Evolutionary conservation across 306 rosid species (phyloP).

Genomic region (Sphenostylis stenocarpa): DNA sequence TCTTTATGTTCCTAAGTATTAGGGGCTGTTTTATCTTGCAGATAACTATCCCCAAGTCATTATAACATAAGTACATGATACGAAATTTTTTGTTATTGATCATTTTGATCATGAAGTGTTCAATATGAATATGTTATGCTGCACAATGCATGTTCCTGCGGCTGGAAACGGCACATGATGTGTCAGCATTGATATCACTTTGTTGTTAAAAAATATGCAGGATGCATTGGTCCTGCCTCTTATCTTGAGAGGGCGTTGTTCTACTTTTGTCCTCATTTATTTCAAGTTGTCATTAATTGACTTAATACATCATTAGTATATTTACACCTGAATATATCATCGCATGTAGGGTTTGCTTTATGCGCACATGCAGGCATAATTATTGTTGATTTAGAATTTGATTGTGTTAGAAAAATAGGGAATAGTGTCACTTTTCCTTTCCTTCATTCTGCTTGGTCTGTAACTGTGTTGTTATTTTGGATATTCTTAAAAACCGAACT

Average conservation of each 20-base stretch:
- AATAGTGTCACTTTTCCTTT: slow-evolving; percentile 3
- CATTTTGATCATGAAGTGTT: slow-evolving; percentile 6
- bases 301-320: background rate
- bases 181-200: background rate
- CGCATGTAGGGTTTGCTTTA: background rate
- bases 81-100: background rate
- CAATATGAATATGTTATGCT: background rate
- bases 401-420: background rate
- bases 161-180: background rate
- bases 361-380: background rate
- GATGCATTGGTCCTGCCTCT: background rate
- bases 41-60: background rate
- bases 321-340: too few species aligned
- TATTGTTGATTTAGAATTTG: background rate
- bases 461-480: background rate
- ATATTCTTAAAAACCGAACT: background rate
- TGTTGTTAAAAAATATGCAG: background rate
- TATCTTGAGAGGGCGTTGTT: background rate
- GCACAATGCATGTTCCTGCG: background rate
- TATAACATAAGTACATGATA: background rate
- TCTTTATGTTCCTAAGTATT: background rate
- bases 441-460: background rate
- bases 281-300: background rate
- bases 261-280: background rate
- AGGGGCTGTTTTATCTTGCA: background rate